Evolutionary conservation across 768 basidiomycete genomes (phyloP), one percentile per base, ranked within the genome.

Genomic region (Pleurotus ostreatus): DNA sequence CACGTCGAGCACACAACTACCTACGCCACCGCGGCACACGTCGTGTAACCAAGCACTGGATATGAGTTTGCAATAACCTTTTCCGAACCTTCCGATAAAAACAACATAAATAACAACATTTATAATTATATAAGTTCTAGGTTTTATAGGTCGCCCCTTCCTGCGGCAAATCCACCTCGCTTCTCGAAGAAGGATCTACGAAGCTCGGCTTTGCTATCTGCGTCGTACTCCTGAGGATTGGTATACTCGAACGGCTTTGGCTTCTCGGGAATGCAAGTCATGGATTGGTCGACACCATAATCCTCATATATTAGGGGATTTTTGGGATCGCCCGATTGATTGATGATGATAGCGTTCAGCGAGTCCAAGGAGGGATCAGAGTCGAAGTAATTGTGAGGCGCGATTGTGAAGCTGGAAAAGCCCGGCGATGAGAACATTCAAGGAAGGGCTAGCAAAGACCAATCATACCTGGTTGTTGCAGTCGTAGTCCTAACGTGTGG

Each of bases 351-450:
- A n/a, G 82, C 78, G 51, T 84, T 83, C 57, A 67, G 68, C 9
- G 76, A 76, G 51, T 85, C 83, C 68, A 85, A 75, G 9, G 83
- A 81, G 55, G 82, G 71, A 62, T 87, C 84, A 49, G 74, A 71
- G 63, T 86, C 84, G 66, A 84, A 83, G 71, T 79, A 86, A 66
- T 87, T 86, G 60, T 84, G 73, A 2, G 84, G 85, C 0, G 80
- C 78, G 11, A 87, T 65, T 55, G 83, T 70, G 65, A 86, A 82
- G 61, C 82, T 83, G 49, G 9, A 16, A 45, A 49, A n/a, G 54
- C 30, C 48, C 15, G 46, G 37, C 41, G 18, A 7, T 45, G 11
- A 39, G 6, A 6, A 52, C 51, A 46, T 26, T 34, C 11, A 34
- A 22, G 34, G n/a, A 25, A 38, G 8, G 13, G 34, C 41, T 45